Evolutionary conservation across 2,329 filamentous ascomycete genomes (phyloP).

Genomic region (Penicillium freii): DNA sequence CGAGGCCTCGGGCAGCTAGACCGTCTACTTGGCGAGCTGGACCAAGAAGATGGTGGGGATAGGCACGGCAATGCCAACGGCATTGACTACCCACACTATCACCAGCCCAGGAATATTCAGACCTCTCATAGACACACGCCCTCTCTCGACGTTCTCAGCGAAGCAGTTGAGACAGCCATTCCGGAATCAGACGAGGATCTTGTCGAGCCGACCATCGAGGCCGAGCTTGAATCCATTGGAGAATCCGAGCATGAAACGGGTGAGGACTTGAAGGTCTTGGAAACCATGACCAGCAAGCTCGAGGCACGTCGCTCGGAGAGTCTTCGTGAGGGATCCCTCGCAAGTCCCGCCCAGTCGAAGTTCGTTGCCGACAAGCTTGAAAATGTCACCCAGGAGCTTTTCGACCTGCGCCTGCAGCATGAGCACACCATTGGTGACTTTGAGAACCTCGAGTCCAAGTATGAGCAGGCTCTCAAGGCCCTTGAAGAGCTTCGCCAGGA

Average conservation of each 20-base stretch:
- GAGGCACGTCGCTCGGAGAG: conserved; percentile 23
- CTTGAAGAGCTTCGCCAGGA: conserved; percentile 79
- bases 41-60: conserved; percentile 60
- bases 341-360: conserved; percentile 75
- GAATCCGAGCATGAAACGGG: conserved; percentile 24
- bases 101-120: conserved; percentile 20
- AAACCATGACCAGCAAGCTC: conserved; percentile 34
- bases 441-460: conserved; percentile 79
- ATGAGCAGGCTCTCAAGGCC: conserved; percentile 80
- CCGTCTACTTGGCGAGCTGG: conserved; percentile 85
- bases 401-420: conserved; percentile 87
- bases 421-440: conserved; percentile 79
- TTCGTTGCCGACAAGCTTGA: conserved; percentile 93
- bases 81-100: conserved; percentile 12
- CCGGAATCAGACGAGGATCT: conserved; percentile 47
- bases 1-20: conserved; percentile 93
- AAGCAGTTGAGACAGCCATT: conserved; percentile 47
- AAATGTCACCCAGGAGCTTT: conserved; percentile 82
- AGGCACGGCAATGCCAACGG: conserved; percentile 21
- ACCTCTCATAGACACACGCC: conserved; percentile 34
- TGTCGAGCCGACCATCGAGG: conserved; percentile 33
- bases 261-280: conserved; percentile 37
- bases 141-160: conserved; percentile 44
- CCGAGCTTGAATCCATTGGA: conserved; percentile 24
- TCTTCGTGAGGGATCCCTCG: conserved; percentile 50